These are phyloP conservation scores for Protea cynaroides DNA, from an alignment of 164 flowering plant genomes.

Conservation along the genomic window DNA sequence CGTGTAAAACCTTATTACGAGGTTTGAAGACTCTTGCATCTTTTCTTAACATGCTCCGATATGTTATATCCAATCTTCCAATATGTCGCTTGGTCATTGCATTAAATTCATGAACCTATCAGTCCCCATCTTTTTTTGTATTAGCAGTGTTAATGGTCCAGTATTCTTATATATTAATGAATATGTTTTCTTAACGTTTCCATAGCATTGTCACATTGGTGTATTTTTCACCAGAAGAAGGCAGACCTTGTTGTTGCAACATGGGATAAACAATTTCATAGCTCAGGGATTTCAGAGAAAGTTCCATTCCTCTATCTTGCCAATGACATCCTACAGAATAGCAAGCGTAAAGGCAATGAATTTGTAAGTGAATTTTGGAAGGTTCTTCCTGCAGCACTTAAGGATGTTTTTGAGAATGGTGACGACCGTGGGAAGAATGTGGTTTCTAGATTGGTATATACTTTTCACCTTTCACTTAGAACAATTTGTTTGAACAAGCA, in stretches of 20 bases:
- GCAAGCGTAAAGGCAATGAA: constrained; percentile 93
- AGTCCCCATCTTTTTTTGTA: not conserved
- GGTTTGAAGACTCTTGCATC: not conserved
- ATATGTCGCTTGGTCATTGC: not conserved
- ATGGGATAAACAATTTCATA: constrained; percentile 87
- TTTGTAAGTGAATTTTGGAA: constrained; percentile 91
- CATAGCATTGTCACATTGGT: constrained; percentile 92
- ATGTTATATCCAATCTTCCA: not conserved
- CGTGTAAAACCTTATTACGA: not conserved
- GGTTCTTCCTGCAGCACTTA: constrained; percentile 88
- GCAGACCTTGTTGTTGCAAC: constrained; percentile 81
- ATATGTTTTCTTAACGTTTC: constrained; percentile 32
- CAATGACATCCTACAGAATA: constrained; percentile 94
- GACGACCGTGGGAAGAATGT: constrained; percentile 75
- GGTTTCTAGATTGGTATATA: constrained; percentile 77
- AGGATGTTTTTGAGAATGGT: constrained; percentile 55
- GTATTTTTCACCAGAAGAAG: constrained; percentile 84
- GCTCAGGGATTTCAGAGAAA: constrained; percentile 51
- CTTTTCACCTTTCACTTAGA: not conserved
- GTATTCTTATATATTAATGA: not conserved
- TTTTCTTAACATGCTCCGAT: not conserved
- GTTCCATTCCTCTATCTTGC: constrained; percentile 90
- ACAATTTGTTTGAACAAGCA: not conserved
- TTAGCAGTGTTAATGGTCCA: not conserved
- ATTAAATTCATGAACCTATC: no score